Conservation (phyloP, 1,284 basidiomycete species). For the Nidula niveotomentosa region DNA sequence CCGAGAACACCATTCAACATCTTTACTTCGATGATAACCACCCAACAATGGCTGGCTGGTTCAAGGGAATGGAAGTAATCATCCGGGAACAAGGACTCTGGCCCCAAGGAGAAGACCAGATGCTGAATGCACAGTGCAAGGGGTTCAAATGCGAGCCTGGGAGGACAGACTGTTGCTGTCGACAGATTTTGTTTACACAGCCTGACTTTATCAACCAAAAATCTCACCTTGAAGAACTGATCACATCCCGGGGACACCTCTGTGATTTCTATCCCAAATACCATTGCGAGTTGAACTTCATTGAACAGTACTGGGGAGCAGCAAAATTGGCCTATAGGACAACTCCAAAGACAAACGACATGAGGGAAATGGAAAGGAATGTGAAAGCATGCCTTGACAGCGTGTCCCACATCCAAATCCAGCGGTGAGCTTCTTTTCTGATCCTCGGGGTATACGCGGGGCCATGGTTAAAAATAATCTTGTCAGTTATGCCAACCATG, state of each 20-base stretch:
- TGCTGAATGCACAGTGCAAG: conserved; percentile 9
- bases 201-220: not conserved
- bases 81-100: conserved; percentile 30
- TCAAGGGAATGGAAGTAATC: conserved; percentile 33
- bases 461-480: too few relatives aligned
- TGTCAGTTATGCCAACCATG: not conserved
- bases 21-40: conserved; percentile 30
- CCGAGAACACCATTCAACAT: conserved; percentile 15
- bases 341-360: conserved; percentile 10
- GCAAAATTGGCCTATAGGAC: conserved; percentile 17
- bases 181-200: not conserved
- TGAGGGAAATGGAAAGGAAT: conserved; percentile 17
- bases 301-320: conserved; percentile 24
- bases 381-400: not conserved
- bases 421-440: not conserved
- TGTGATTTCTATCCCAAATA: conserved; percentile 6
- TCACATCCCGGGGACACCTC: not conserved
- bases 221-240: not conserved
- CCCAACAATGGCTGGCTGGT: conserved; percentile 24
- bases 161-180: conserved; percentile 16
- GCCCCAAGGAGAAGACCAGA: too few relatives aligned
- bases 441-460: too few relatives aligned
- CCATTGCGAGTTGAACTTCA: conserved; percentile 26
- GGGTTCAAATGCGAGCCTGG: conserved; percentile 11
- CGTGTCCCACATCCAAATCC: not conserved